Percentiles rank a stretch among this genome's conserved stretches.
Conservation (phyloP, 2,329 filamentous ascomycete species). For the Colletotrichum spinosum region DNA sequence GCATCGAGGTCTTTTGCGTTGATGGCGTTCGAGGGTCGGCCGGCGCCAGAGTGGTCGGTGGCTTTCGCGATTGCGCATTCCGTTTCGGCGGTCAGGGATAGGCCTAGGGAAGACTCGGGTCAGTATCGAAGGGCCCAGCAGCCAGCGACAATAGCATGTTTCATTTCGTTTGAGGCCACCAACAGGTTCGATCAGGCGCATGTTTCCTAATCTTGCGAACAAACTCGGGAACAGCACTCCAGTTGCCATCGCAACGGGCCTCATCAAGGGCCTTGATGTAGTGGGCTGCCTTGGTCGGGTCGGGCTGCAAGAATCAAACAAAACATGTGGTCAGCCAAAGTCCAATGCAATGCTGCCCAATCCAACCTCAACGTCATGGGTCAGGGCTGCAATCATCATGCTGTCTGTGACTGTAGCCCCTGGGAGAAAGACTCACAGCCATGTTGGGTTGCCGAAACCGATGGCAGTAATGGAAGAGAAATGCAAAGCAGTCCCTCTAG, state of each 20-base stretch:
- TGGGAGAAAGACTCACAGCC: conserved; percentile 47
- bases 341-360: not conserved
- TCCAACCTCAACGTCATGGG: conserved; percentile 36
- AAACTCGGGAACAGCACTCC: conserved; percentile 87
- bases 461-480: conserved; percentile 14
- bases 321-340: conserved; percentile 24
- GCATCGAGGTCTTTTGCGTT: conserved; percentile 59
- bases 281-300: conserved; percentile 76
- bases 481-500: conserved; percentile 30
- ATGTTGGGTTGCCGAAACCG: conserved; percentile 43
- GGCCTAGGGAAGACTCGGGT: conserved; percentile 59
- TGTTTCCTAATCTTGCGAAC: conserved; percentile 96
- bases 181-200: conserved; percentile 87
- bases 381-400: conserved; percentile 1
- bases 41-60: conserved; percentile 54
- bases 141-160: not conserved
- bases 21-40: conserved; percentile 55
- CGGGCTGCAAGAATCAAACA: conserved; percentile 34
- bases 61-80: conserved; percentile 74
- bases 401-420: conserved; percentile 8
- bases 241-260: conserved; percentile 88
- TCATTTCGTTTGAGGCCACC: conserved; percentile 43
- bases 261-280: conserved; percentile 88
- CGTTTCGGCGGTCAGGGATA: conserved; percentile 76
- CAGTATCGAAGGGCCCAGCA: conserved; percentile 33